Evolutionary conservation across 257 asterid genomes (phyloP).

Genomic region (Solanum pinnatisectum): DNA sequence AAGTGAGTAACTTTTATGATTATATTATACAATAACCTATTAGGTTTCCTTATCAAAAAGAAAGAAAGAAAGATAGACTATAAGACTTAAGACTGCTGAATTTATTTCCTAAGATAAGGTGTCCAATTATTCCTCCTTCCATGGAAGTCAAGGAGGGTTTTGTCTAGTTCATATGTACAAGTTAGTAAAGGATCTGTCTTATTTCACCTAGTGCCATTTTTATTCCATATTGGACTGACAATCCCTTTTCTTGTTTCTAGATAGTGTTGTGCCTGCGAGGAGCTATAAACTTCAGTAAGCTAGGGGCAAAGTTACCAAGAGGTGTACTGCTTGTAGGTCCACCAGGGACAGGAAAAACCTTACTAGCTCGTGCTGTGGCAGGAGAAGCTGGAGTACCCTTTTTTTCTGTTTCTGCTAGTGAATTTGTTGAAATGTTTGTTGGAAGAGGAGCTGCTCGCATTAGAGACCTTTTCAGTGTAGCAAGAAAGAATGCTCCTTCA

Average conservation of each 20-base stretch:
- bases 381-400: slow-evolving; percentile 98
- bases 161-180: neutral
- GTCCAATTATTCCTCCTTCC: neutral
- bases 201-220: neutral
- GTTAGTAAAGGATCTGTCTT: neutral
- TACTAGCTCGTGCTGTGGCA: slow-evolving; percentile 96
- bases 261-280: slow-evolving; percentile 89
- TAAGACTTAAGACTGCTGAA: neutral
- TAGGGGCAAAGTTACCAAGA: slow-evolving; percentile 90
- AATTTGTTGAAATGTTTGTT: slow-evolving; percentile 90
- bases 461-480: slow-evolving; percentile 77
- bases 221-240: neutral
- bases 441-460: slow-evolving; percentile 99
- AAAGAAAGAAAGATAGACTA: neutral
- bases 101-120: neutral
- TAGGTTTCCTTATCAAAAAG: neutral
- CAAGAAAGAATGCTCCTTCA: slow-evolving; percentile 88
- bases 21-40: neutral
- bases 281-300: slow-evolving; percentile 73
- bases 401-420: slow-evolving; percentile 95
- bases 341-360: slow-evolving; percentile 93
- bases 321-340: slow-evolving; percentile 98
- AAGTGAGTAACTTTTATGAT: neutral
- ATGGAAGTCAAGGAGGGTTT: neutral
- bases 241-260: slow-evolving; percentile 22